phyloP scores from a whole-genome alignment of 179 eudicot species.

The Spergularia azorica region DNA sequence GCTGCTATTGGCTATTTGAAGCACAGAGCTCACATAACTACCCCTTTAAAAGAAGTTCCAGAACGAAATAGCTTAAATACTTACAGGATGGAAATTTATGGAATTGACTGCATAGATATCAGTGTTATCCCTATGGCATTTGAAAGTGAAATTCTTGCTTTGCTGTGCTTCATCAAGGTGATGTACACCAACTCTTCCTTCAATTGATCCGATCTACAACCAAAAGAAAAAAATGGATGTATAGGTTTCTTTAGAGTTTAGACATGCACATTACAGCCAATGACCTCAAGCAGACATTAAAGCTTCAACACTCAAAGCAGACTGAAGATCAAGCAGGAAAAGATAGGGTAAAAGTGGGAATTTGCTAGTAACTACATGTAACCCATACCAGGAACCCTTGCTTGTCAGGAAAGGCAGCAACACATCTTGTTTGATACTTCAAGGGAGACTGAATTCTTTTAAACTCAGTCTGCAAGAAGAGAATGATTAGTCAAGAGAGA shows the following conservation, averaged over 20 bases:
- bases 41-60: not conserved
- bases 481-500: conserved; percentile 6
- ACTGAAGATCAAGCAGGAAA: not conserved
- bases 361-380: not conserved
- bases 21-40: not conserved
- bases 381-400: conserved; percentile 84
- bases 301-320: not conserved
- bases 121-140: conserved; percentile 86
- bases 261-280: conserved; percentile 51
- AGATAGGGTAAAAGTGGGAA: not conserved
- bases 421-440: conserved; percentile 94
- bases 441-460: conserved; percentile 83
- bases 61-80: conserved; percentile 12
- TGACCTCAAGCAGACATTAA: not conserved
- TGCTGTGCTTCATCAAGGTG: conserved; percentile 89
- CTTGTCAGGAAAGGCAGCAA: conserved; percentile 94
- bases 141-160: conserved; percentile 91
- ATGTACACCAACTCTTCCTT: conserved; percentile 97
- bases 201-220: conserved; percentile 91
- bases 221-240: not conserved
- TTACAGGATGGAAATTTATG: conserved; percentile 81
- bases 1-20: not conserved
- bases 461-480: conserved; percentile 62
- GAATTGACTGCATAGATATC: conserved; percentile 86
- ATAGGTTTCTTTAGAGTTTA: conserved; percentile 9